Evolutionary conservation across 805 yeast species (phyloP).

Genomic region (Monosporozyma servazzii): DNA sequence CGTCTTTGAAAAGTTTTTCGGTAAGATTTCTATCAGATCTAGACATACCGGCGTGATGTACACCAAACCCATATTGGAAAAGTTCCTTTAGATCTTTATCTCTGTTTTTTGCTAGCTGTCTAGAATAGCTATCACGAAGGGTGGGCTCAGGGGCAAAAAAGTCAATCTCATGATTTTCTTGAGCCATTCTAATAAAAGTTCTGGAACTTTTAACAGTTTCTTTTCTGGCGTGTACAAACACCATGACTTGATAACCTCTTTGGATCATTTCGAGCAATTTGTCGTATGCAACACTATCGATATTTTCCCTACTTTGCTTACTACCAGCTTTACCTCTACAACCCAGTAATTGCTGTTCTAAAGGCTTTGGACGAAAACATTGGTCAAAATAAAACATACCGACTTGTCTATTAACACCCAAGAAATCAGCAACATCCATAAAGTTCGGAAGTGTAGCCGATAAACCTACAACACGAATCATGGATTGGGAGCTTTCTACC

Average conservation of each 20-base stretch:
- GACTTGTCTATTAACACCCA: constrained; percentile 79
- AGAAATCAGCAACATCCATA: constrained; percentile 87
- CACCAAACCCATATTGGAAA: constrained; percentile 75
- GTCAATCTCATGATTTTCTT: constrained; percentile 45
- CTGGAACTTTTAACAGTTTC: constrained; percentile 83
- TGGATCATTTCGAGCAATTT: constrained; percentile 59
- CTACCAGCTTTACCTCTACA: constrained; percentile 81
- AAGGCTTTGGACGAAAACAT: constrained; percentile 87
- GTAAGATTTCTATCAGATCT: constrained; percentile 83
- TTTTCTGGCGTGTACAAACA: constrained; percentile 90
- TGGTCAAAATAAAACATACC: constrained; percentile 95
- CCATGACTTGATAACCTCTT: constrained; percentile 84
- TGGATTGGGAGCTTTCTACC: constrained; percentile 86
- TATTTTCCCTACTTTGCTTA: constrained; percentile 53
- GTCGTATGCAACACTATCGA: constrained; percentile 69
- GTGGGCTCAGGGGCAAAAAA: constrained; percentile 31
- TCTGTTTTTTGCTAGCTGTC: constrained; percentile 63
- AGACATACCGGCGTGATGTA: constrained; percentile 96
- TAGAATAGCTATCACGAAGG: constrained; percentile 33
- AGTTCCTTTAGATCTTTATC: constrained; percentile 76
- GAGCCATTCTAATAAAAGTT: constrained; percentile 60
- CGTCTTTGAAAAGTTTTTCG: constrained; percentile 76
- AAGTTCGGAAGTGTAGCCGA: constrained; percentile 92
- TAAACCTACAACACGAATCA: constrained; percentile 88
- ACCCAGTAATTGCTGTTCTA: constrained; percentile 80